Conservation (phyloP, 345 rosid genomes). For the Dipteronia dyeriana region DNA sequence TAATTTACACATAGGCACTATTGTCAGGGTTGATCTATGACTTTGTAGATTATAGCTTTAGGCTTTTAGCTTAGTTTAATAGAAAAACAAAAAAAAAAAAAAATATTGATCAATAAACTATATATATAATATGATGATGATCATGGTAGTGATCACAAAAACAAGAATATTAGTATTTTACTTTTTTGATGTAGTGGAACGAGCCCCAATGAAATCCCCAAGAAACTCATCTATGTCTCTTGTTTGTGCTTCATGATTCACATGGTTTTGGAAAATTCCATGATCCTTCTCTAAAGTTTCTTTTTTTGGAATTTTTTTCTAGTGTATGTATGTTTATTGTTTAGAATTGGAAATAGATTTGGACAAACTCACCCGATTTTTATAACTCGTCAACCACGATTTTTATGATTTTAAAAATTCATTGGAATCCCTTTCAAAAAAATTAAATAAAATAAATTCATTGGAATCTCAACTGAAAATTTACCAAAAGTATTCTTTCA, state of each 20-base stretch:
- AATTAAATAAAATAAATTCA: too few species aligned
- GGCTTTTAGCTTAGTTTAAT: slow-evolving; percentile 4
- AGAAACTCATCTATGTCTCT: slow-evolving; percentile 27
- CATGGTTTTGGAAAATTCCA: not conserved
- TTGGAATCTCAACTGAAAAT: not conserved
- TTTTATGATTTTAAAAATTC: too few species aligned
- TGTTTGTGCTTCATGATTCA: slow-evolving; percentile 5
- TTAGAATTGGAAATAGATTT: not conserved
- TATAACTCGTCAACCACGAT: not conserved
- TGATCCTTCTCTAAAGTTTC: slow-evolving; percentile 5
- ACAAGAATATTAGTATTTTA: too few species aligned
- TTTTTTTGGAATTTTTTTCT: not conserved
- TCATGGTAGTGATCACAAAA: not conserved
- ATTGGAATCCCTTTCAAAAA: too few species aligned
- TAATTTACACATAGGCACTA: slow-evolving; percentile 30
- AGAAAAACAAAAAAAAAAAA: too few species aligned
- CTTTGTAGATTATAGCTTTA: not conserved
- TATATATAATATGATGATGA: slow-evolving; percentile 5
- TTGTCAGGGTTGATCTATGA: not conserved
- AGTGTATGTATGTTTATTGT: not conserved
- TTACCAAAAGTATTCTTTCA: not conserved
- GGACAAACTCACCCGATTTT: not conserved
- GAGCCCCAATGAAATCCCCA: slow-evolving; percentile 28
- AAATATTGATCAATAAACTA: not conserved
- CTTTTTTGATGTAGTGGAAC: slow-evolving; percentile 23